phyloP scores from a whole-genome alignment of 2,329 filamentous ascomycete genomes.

The Colletotrichum incanum region DNA sequence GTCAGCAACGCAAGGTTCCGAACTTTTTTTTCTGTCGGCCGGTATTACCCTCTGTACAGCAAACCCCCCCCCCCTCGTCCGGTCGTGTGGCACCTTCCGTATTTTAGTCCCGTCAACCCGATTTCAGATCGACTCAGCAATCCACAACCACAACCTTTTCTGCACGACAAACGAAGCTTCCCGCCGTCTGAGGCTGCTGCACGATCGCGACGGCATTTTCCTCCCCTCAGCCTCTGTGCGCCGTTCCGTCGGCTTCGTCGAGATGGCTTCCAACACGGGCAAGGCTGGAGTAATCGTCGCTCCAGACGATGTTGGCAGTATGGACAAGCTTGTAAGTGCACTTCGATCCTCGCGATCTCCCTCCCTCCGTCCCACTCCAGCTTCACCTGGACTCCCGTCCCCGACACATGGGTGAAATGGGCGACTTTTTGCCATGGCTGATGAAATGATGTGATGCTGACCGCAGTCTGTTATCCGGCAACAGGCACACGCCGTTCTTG shows the following conservation, averaged over 20 bases:
- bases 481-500: constrained; percentile 77
- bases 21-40: constrained; percentile 26
- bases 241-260: constrained; percentile 31
- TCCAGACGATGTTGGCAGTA: constrained; percentile 64
- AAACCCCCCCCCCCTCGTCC: constrained; percentile 34
- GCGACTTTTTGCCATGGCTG: background rate
- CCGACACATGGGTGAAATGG: background rate
- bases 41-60: constrained; percentile 10
- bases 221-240: constrained; percentile 27
- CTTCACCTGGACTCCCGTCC: constrained; percentile 2
- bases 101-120: constrained; percentile 42
- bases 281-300: constrained; percentile 72
- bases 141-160: constrained; percentile 20
- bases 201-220: constrained; percentile 27
- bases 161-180: constrained; percentile 40
- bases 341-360: background rate
- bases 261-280: constrained; percentile 63
- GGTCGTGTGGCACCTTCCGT: constrained; percentile 40
- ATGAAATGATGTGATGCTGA: constrained; percentile 29
- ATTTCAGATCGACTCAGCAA: constrained; percentile 37
- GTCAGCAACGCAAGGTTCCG: constrained; percentile 42
- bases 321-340: constrained; percentile 74
- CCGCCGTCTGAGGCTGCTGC: constrained; percentile 31
- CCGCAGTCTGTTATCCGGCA: constrained; percentile 23
- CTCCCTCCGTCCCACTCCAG: background rate